Evolutionary conservation across 345 rosid species (phyloP).

Genomic region (Geranium rotundifolium): DNA sequence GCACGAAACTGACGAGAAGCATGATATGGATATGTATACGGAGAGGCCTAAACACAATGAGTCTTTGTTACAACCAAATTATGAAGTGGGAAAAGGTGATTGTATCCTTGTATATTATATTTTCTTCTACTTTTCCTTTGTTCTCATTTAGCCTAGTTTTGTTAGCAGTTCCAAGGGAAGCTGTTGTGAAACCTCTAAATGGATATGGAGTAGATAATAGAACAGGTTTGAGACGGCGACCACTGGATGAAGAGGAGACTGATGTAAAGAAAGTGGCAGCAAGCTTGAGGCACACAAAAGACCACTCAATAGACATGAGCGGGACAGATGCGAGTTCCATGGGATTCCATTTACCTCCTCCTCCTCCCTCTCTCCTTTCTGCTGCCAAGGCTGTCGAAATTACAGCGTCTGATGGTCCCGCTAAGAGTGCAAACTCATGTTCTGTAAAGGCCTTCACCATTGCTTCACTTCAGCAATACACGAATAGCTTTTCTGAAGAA

Average conservation of each 20-base stretch:
- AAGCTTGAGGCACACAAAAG: slow-evolving; percentile 19
- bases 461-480: slow-evolving; percentile 78
- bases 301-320: slow-evolving; percentile 12
- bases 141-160: slow-evolving; percentile 1
- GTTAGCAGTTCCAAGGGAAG: slow-evolving; percentile 35
- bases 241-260: slow-evolving; percentile 23
- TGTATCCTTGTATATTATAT: slow-evolving; percentile 5
- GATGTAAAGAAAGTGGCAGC: slow-evolving; percentile 21
- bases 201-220: slow-evolving; percentile 28
- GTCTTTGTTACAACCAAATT: slow-evolving; percentile 20
- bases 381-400: slow-evolving; percentile 34
- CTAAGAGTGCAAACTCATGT: slow-evolving; percentile 23
- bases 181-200: slow-evolving; percentile 26
- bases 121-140: background rate
- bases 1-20: slow-evolving; percentile 16
- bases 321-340: slow-evolving; percentile 8
- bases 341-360: slow-evolving; percentile 32
- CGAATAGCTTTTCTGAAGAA: slow-evolving; percentile 64
- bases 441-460: slow-evolving; percentile 43
- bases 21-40: slow-evolving; percentile 9
- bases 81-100: slow-evolving; percentile 38
- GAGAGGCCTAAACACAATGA: slow-evolving; percentile 27
- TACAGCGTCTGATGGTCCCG: slow-evolving; percentile 25
- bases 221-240: slow-evolving; percentile 19
- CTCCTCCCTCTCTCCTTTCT: slow-evolving; percentile 24